Percentiles rank a stretch among this genome's conserved stretches.
Conservation (phyloP, 805 yeast species). For the Teunomyces tritomae region DNA sequence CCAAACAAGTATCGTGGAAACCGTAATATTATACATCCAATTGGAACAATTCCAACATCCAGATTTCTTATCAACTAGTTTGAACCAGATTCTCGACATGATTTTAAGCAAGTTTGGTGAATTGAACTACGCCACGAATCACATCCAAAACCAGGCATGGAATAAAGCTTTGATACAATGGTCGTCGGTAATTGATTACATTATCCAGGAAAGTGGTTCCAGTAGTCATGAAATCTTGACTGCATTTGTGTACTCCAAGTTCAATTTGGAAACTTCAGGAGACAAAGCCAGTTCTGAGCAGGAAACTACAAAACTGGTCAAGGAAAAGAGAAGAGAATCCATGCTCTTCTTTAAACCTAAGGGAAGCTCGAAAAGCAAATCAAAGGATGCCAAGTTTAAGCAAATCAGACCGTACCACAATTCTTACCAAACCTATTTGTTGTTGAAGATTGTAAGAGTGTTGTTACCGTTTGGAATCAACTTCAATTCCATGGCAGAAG, state of each 20-base stretch:
- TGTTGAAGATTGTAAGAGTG: constrained; percentile 27
- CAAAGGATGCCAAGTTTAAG: constrained; percentile 13
- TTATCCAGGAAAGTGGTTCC: constrained; percentile 37
- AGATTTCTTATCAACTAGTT: constrained; percentile 31
- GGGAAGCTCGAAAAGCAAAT: constrained; percentile 14
- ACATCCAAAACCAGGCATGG: constrained; percentile 35
- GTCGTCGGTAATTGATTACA: constrained; percentile 24
- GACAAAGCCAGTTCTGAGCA: constrained; percentile 1
- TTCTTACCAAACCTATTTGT: constrained; percentile 31
- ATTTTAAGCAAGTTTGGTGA: constrained; percentile 31
- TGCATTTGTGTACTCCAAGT: constrained; percentile 27
- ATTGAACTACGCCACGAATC: constrained; percentile 17
- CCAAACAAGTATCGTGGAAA: constrained; percentile 33
- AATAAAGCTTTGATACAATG: constrained; percentile 26
- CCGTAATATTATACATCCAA: constrained; percentile 36
- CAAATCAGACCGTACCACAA: constrained; percentile 31
- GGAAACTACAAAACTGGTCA: background rate
- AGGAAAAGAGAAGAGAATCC: constrained; percentile 20
- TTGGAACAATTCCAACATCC: constrained; percentile 39
- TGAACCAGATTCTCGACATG: constrained; percentile 26
- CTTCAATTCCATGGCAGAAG: constrained; percentile 22
- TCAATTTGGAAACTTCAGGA: constrained; percentile 15
- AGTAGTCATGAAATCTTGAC: constrained; percentile 36
- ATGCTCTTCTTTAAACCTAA: constrained; percentile 26
- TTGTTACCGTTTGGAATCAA: constrained; percentile 37